Percentiles rank a stretch among this genome's conserved stretches.
Conservation (phyloP, 306 rosid species). For the Quercus agrifolia region DNA sequence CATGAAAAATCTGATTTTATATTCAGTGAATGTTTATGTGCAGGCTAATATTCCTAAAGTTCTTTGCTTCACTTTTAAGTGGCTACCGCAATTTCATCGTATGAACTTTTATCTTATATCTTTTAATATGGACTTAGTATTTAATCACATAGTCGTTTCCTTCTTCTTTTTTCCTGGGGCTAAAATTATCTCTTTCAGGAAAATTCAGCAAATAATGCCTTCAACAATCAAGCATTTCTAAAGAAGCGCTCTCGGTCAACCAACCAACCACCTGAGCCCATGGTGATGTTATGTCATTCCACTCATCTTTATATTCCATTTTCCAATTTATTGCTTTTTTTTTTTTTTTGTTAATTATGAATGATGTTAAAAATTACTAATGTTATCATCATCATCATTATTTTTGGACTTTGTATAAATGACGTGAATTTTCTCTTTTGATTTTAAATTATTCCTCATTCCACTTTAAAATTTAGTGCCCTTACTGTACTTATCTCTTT, state of each 20-base stretch:
- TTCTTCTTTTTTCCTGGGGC: slow-evolving; percentile 10
- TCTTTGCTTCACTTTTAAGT: slow-evolving; percentile 90
- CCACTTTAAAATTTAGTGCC: slow-evolving; percentile 4
- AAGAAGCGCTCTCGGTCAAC: slow-evolving; percentile 88
- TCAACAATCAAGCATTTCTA: slow-evolving; percentile 87
- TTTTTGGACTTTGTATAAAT: background rate
- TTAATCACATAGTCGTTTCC: slow-evolving; percentile 6
- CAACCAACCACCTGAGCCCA: slow-evolving; percentile 82
- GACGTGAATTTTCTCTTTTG: slow-evolving; percentile 14
- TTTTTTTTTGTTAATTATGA: background rate
- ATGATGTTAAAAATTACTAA: background rate
- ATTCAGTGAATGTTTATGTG: slow-evolving; percentile 27
- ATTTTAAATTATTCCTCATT: slow-evolving; percentile 7
- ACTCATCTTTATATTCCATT: slow-evolving; percentile 22
- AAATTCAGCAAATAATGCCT: slow-evolving; percentile 66
- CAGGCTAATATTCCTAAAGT: slow-evolving; percentile 93
- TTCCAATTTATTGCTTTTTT: slow-evolving; percentile 1
- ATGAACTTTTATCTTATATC: slow-evolving; percentile 36
- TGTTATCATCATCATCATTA: background rate
- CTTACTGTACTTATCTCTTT: slow-evolving; percentile 21
- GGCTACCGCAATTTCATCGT: slow-evolving; percentile 97
- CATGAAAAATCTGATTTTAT: slow-evolving; percentile 20
- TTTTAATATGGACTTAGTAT: slow-evolving; percentile 17
- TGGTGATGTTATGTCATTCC: slow-evolving; percentile 56
- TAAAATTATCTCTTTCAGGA: slow-evolving; percentile 46